Percentiles rank a stretch among this genome's conserved stretches.
Evolutionary conservation across 2,329 filamentous ascomycete species (phyloP).

Genomic region (Colletotrichum sp.): DNA sequence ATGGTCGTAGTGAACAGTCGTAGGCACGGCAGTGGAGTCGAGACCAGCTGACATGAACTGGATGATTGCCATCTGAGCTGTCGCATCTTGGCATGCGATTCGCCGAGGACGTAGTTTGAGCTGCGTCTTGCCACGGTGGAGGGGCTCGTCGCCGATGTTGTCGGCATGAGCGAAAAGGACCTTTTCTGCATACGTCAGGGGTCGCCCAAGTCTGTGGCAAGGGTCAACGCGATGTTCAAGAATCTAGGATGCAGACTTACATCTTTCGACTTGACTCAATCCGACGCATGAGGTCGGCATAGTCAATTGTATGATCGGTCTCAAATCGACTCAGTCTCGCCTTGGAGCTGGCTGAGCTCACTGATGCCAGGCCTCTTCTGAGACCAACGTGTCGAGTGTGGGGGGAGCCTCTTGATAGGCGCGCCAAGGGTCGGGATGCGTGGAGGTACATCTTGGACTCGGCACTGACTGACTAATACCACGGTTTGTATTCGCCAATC

Average conservation of each 20-base stretch:
- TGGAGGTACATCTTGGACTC: background rate
- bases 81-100: conserved; percentile 21
- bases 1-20: conserved; percentile 19
- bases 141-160: background rate
- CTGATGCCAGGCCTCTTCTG: background rate
- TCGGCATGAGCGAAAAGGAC: conserved; percentile 3
- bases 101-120: conserved; percentile 8
- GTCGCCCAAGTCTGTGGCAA: background rate
- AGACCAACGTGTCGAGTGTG: background rate
- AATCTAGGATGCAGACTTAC: background rate
- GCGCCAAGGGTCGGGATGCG: background rate
- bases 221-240: background rate
- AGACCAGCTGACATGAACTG: conserved; percentile 22
- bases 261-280: background rate
- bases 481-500: background rate
- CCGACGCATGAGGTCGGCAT: background rate
- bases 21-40: conserved; percentile 9
- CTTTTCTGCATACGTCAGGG: conserved; percentile 17
- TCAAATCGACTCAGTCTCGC: background rate
- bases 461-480: background rate
- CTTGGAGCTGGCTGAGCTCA: background rate
- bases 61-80: conserved; percentile 22
- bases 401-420: background rate
- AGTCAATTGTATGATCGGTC: background rate
- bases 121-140: conserved; percentile 3